Base-by-base conservation (phyloP, 2,329 filamentous ascomycete species). In the Colletotrichum sojae region DNA sequence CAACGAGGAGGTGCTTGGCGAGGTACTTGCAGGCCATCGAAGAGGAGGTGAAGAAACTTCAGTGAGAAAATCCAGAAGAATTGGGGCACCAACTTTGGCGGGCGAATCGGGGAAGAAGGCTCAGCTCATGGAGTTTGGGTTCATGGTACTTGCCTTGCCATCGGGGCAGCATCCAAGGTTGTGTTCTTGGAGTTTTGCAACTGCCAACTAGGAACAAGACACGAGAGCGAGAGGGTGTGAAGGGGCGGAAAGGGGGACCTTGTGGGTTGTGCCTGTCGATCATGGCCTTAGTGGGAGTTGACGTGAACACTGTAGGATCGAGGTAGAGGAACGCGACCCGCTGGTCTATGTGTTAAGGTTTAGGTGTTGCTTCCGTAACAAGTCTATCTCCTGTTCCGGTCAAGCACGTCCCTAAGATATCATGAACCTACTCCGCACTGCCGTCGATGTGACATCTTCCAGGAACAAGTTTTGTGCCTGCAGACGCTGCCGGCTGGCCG, bases 231-330 rank as follows among this genome's bases (percentile, higher is more conserved):
- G 22, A 69, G 49, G 66, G 61, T 69, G 66, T 64, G 55, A 60
- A 45, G 60, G 13, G 39, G 60, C 8, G 39, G 49, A 31, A 22
- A 52, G 46, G 54, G 46, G n/a, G 18, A 16, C 31, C 27, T n/a
- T 53, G 49, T 62, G 59, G 59, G 59, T 12, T 54, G 66, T 69
- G 39, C 66, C 66, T 69, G 66, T 59, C 66, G 62, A 69, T 69
- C 66, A 59, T 16, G 36, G 39, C 62, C 66, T 55, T 43, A 66
- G 66, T 69, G 66, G 25, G 62, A 18, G 20, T 62, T 60, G 31
- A 20, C n/a, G 25, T 22, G 6, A 31, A 18, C 49, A 69, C 66
- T 69, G 62, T 69, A 46, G 2, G 22, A 16, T n/a, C 8, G 16
- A 18, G 15, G 62, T 66, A 66, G 39, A 51, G 61, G 1, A 18